Conservation (phyloP, 352 stramenopile species). For the Globisporangium nunn region DNA sequence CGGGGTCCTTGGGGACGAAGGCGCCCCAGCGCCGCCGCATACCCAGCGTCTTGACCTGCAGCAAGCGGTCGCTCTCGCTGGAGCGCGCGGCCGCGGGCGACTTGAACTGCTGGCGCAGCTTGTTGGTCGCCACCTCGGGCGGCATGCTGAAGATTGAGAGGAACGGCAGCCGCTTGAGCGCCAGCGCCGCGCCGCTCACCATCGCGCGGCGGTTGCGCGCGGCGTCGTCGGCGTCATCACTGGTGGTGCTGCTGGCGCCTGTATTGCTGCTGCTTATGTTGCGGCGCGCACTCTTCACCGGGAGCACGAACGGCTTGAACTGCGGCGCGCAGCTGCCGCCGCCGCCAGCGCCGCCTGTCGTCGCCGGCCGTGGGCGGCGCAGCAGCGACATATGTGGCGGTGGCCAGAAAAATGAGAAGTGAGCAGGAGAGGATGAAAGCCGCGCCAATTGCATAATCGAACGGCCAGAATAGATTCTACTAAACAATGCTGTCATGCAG, state of each 20-base stretch:
- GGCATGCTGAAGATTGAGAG: constrained; percentile 76
- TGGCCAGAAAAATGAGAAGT: too few species aligned
- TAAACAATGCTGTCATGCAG: too few species aligned
- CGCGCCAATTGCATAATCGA: too few species aligned
- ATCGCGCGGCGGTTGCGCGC: constrained; percentile 44
- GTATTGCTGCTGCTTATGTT: constrained; percentile 4
- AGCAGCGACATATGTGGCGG: constrained; percentile 37
- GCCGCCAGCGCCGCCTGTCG: not conserved
- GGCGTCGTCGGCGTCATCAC: constrained; percentile 31
- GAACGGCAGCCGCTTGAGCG: constrained; percentile 75
- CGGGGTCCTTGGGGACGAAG: constrained; percentile 37
- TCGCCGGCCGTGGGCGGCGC: constrained; percentile 20
- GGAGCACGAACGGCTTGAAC: constrained; percentile 79
- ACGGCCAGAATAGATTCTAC: too few species aligned
- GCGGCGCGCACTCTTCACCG: constrained; percentile 26
- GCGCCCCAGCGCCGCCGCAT: constrained; percentile 60
- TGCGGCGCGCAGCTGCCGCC: constrained; percentile 17
- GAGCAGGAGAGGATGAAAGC: too few species aligned
- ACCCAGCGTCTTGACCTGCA: constrained; percentile 81
- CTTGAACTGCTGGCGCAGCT: constrained; percentile 67
- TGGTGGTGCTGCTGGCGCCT: not conserved
- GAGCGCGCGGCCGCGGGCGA: constrained; percentile 64
- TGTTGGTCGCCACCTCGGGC: constrained; percentile 40
- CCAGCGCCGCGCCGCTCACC: constrained; percentile 37
- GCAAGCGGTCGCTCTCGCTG: constrained; percentile 64